phyloP scores from a whole-genome alignment of 2,329 filamentous ascomycete species.

The Trichophyton benhamiae region DNA sequence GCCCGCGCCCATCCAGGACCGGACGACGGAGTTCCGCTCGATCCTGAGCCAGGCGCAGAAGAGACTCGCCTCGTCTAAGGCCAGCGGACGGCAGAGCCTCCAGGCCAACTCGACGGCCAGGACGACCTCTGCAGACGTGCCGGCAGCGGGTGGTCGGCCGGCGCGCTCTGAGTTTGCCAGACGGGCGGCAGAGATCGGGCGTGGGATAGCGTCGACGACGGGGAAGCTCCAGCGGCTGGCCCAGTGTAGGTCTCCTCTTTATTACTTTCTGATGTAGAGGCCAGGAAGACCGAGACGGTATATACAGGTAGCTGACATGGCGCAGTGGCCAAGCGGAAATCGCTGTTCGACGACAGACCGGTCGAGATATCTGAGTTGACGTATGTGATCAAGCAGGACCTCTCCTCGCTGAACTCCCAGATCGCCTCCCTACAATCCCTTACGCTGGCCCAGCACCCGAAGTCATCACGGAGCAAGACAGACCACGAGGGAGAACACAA shows the following conservation, averaged over 20 bases:
- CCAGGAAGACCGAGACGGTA: too few relatives aligned
- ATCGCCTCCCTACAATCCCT: conserved; percentile 73
- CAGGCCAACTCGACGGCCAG: conserved; percentile 45
- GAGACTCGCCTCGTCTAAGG: conserved; percentile 62
- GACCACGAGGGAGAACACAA: conserved; percentile 91
- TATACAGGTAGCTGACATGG: too few relatives aligned
- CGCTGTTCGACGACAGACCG: conserved; percentile 90
- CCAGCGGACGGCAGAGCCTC: conserved; percentile 67
- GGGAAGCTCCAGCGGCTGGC: conserved; percentile 88
- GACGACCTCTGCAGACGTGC: conserved; percentile 21
- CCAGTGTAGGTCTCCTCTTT: conserved; percentile 46
- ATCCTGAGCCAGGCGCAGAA: conserved; percentile 79
- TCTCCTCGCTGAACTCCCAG: conserved; percentile 72
- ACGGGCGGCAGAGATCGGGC: conserved; percentile 79
- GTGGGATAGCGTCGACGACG: conserved; percentile 84
- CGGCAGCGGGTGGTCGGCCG: neutral
- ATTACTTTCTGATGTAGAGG: too few relatives aligned
- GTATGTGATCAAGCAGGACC: conserved; percentile 95
- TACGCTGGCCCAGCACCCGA: conserved; percentile 63
- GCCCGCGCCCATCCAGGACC: conserved; percentile 75
- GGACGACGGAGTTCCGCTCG: conserved; percentile 86
- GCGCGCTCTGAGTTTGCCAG: conserved; percentile 82
- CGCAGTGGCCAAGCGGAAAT: conserved; percentile 82
- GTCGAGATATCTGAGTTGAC: conserved; percentile 96
- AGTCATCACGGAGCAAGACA: conserved; percentile 34